Conservation (phyloP, 2,329 filamentous ascomycete genomes). For the Aspergillus udagawae region DNA sequence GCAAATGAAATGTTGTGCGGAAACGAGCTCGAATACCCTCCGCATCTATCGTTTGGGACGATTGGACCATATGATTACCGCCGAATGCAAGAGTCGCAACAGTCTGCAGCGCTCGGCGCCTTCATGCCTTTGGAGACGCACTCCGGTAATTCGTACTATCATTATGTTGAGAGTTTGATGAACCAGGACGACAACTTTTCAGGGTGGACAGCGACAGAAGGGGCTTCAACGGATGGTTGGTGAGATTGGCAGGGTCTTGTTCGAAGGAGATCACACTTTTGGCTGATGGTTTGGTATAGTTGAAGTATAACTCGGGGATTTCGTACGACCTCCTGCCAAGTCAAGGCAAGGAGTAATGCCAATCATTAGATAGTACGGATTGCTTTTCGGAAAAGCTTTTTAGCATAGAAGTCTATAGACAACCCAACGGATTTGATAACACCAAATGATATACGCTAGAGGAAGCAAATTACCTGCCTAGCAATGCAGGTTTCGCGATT, state of each 20-base stretch:
- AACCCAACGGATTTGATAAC: not conserved
- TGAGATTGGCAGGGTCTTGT: not conserved
- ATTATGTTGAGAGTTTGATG: slow-evolving; percentile 6
- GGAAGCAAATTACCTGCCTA: slow-evolving; percentile 1
- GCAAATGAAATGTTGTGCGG: slow-evolving; percentile 15
- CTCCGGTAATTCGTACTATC: slow-evolving; percentile 8
- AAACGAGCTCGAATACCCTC: not conserved
- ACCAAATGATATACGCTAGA: not conserved
- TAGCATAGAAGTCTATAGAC: not conserved
- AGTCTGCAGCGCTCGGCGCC: slow-evolving; percentile 7
- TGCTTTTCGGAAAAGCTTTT: not conserved
- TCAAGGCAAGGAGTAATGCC: not conserved
- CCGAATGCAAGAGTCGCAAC: slow-evolving; percentile 12
- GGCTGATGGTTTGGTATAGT: not conserved
- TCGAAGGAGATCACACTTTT: not conserved
- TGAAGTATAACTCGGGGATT: not conserved
- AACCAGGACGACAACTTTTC: not conserved
- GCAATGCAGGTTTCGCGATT: not conserved
- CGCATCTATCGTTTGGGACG: not conserved
- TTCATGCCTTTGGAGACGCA: slow-evolving; percentile 9
- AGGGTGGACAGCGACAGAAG: not conserved
- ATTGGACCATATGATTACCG: slow-evolving; percentile 16
- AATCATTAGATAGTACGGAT: slow-evolving; percentile 3
- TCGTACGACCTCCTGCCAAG: not conserved
- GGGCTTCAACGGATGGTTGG: not conserved